phyloP scores from a whole-genome alignment of 306 rosid genomes.

The Prinsepia uniflora region DNA sequence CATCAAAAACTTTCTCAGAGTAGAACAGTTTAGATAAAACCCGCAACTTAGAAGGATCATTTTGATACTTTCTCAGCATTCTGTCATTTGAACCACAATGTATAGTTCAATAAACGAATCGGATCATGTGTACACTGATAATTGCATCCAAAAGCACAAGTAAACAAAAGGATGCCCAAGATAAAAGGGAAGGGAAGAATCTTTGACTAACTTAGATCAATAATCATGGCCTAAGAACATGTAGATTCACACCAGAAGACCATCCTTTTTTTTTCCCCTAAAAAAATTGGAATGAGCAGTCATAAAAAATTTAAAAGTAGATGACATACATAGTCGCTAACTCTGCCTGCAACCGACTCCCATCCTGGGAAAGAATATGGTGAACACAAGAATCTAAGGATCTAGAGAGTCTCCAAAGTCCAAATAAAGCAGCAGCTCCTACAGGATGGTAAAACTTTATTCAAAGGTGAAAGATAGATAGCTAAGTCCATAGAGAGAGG shows the following conservation, averaged over 20 bases:
- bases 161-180: neutral
- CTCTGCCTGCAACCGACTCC: slow-evolving; percentile 71
- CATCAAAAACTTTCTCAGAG: slow-evolving; percentile 66
- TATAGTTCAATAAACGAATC: neutral
- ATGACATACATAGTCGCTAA: slow-evolving; percentile 64
- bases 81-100: slow-evolving; percentile 42
- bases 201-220: slow-evolving; percentile 1
- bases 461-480: slow-evolving; percentile 9
- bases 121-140: neutral
- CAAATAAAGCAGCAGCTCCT: slow-evolving; percentile 53
- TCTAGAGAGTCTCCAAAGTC: slow-evolving; percentile 41
- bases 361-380: slow-evolving; percentile 62
- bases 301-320: slow-evolving; percentile 13
- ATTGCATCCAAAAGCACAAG: neutral
- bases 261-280: neutral
- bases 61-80: slow-evolving; percentile 46
- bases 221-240: neutral
- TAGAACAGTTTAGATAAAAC: slow-evolving; percentile 63
- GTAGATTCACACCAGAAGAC: slow-evolving; percentile 11
- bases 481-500: neutral
- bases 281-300: slow-evolving; percentile 1
- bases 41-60: slow-evolving; percentile 44
- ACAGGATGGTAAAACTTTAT: slow-evolving; percentile 31
- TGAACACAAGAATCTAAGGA: slow-evolving; percentile 44
- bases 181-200: neutral